Evolutionary conservation across 164 flowering plant genomes (phyloP), one percentile per base, ranked within the genome.

Genomic region (Vitis vinifera): DNA sequence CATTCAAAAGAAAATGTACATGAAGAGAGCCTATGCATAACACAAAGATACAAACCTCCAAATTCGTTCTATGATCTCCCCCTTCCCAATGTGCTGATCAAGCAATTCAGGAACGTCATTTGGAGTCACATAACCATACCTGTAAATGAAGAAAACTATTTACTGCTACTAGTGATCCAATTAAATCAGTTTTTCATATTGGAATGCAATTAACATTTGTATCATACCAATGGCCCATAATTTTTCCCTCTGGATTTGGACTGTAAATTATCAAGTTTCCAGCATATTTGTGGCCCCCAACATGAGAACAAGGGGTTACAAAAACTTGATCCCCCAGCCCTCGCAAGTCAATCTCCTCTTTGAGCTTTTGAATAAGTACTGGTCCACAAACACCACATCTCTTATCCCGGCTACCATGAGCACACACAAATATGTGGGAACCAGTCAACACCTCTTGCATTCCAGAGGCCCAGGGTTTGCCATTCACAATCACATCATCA

Each of bases 321-420:
- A 77, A 80, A 10, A 93, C 82, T 69, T 87, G 77, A 78, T 82
- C 81, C 44, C 75, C 79, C 72, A 91, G 70, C 29, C 85, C 90
- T 51, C 86, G 86, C 51, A 66, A 66, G 65, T 71, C 90, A 75
- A 88, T 84, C 79, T 89, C 98, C 74, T 88, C 84, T 13, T 79
- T 77, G 19, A 95, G 78, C 68, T 86, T 90, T 59, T 90, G 89
- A 65, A 93, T 80, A 15, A 95, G 91, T 65, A 71, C 80, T 1
- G 98, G 99, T 55, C 99, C 99, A 82, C 99, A 95, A 67, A 93
- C 91, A 71, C 98, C 99, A 75, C 99, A 95, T 79, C 98, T 87
- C 77, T 71, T 69, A 74, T 95, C 99, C 59, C 97, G 88, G 76
- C 86, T 91, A 58, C 76, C 90, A 77, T 95, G 99, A 69, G 92